Evolutionary conservation across 2,329 filamentous ascomycete species (phyloP), one percentile per base, ranked within the genome.

Genomic region (Fusarium vanettenii): DNA sequence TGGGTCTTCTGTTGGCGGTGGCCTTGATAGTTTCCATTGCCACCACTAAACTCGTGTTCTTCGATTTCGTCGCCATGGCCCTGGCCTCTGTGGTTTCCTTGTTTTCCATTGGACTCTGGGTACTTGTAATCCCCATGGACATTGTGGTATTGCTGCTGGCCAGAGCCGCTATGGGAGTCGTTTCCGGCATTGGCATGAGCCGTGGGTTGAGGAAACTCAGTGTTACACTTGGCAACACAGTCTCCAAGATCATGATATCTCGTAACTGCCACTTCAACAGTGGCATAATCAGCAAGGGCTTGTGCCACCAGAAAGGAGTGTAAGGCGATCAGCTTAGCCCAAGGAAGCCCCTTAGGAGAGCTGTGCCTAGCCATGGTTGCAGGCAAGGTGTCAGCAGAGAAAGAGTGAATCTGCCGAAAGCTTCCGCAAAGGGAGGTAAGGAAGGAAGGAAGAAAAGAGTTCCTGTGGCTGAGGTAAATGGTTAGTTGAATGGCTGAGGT

Each of bases 191-290:
- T 27, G 37, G 22, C 48, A 25, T 22, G 22, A 35, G 11, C 14
- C 16, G 50, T 31, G 2, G 31, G 39, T 33, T 29, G 41, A 2
- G 65, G 59, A 11, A 52, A 41, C 4, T 33, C 60, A 8, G 39
- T 41, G 11, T 22, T 56, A 10, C 64, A 64, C 33, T 41, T 35
- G 10, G 60, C 66, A 14, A 48, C 29, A 33, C 70, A 73, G 14
- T 64, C 65, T 20, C 67, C 70, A 29, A 71, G 70, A 13, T 73
- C 68, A 5, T 71, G 62, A 35, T 71, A 71, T 14, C 60, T 65
- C 2, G 70, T 73, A 25, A 62, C 55, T 11, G 48, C 63, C 29
- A 73, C 64, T 31, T 67, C 65, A 10, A 71, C 65, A 18, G 60
- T 59, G 37, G 39, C 60, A 14, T 60, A 31, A 13, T 60, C 67